Evolutionary conservation across 257 asterid genomes (phyloP).

Genomic region (Ehretia macrophylla): DNA sequence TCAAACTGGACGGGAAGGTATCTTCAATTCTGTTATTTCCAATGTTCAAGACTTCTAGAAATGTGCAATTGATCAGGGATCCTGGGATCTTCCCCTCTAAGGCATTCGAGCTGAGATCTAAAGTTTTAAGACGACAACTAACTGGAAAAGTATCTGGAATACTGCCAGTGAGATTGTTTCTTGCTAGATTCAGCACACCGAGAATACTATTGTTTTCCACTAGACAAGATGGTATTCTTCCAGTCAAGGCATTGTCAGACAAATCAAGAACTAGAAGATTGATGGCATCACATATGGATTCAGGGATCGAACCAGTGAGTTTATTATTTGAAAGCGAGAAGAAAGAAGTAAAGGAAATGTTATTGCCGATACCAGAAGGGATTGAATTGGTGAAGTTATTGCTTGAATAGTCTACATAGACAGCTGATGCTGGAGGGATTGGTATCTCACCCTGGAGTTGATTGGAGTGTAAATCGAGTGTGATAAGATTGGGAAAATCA

Average conservation of each 20-base stretch:
- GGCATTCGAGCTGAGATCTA: conserved; percentile 43
- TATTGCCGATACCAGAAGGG: conserved; percentile 20
- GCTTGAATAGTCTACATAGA: conserved; percentile 27
- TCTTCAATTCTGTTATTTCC: conserved; percentile 32
- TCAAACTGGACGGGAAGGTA: conserved; percentile 27
- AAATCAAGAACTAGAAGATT: conserved; percentile 43
- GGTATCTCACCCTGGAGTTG: conserved; percentile 33
- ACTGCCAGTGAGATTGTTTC: conserved; percentile 21
- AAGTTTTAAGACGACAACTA: conserved; percentile 29
- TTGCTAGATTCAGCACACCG: conserved; percentile 12
- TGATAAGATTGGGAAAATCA: conserved; percentile 17
- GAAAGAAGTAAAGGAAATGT: conserved; percentile 6
- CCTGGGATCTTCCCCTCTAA: conserved; percentile 37
- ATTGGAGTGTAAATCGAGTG: conserved; percentile 50
- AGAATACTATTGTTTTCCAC: conserved; percentile 7
- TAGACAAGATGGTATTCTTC: conserved; percentile 47
- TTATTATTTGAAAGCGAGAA: conserved; percentile 47
- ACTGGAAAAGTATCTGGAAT: conserved; percentile 33
- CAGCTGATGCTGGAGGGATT: conserved; percentile 22
- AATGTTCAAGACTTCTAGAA: conserved; percentile 30
- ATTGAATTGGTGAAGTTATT: conserved; percentile 22
- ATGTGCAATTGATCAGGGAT: conserved; percentile 40
- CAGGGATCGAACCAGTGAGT: conserved; percentile 42
- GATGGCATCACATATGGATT: conserved; percentile 46
- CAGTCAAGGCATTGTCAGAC: conserved; percentile 42